phyloP scores from a whole-genome alignment of 352 stramenopile genomes.

The Globisporangium lucens region DNA sequence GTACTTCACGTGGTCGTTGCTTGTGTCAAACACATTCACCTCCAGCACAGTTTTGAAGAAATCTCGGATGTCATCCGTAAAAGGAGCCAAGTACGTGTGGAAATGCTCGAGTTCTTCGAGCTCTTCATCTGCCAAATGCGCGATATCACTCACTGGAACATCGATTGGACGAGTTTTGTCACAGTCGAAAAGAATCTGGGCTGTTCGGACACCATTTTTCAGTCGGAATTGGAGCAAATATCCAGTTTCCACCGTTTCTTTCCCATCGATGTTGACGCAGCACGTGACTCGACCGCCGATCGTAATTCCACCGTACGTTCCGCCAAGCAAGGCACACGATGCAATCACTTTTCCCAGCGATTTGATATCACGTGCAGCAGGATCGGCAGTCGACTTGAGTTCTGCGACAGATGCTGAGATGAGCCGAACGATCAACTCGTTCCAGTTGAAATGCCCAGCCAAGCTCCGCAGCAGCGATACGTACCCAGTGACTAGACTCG shows the following conservation, averaged over 20 bases:
- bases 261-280: slow-evolving; percentile 71
- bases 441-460: slow-evolving; percentile 29
- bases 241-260: slow-evolving; percentile 68
- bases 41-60: slow-evolving; percentile 29
- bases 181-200: slow-evolving; percentile 67
- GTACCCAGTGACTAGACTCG: slow-evolving; percentile 40
- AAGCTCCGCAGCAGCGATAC: slow-evolving; percentile 45
- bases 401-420: slow-evolving; percentile 21
- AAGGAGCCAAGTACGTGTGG: slow-evolving; percentile 30
- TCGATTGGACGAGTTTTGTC: slow-evolving; percentile 49
- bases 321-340: slow-evolving; percentile 52
- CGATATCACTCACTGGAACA: slow-evolving; percentile 50
- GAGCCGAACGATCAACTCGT: slow-evolving; percentile 24
- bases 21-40: slow-evolving; percentile 13
- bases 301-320: slow-evolving; percentile 42
- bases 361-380: background rate
- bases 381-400: background rate
- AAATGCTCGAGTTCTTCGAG: slow-evolving; percentile 32
- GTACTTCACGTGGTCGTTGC: slow-evolving; percentile 16
- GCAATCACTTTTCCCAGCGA: slow-evolving; percentile 29
- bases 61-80: slow-evolving; percentile 23
- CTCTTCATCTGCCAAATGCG: slow-evolving; percentile 45
- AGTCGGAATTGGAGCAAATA: slow-evolving; percentile 55
- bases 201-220: slow-evolving; percentile 35
- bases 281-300: slow-evolving; percentile 64